Conservation (phyloP, 495 filamentous ascomycete species). For the Aspergillus sparsus region DNA sequence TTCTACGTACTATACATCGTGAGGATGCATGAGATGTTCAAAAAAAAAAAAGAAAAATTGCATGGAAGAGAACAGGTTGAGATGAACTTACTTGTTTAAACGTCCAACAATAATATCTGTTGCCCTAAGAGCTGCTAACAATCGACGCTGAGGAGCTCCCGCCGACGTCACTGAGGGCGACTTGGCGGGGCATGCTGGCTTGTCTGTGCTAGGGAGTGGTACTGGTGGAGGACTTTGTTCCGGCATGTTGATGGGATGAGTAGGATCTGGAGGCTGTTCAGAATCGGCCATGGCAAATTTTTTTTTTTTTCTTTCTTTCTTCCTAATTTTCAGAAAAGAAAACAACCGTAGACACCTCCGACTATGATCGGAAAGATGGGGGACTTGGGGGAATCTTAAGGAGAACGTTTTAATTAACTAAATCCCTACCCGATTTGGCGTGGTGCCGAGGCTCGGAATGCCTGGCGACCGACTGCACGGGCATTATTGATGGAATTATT, state of each 20-base stretch:
- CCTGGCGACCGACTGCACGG: background rate
- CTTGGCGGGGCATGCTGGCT: slow-evolving; percentile 26
- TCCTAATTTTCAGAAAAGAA: background rate
- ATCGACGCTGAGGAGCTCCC: slow-evolving; percentile 27
- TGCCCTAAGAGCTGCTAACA: slow-evolving; percentile 35
- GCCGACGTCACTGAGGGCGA: slow-evolving; percentile 12
- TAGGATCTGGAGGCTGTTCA: slow-evolving; percentile 2
- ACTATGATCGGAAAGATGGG: slow-evolving; percentile 9
- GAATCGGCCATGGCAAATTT: slow-evolving; percentile 15
- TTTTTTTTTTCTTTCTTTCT: too few relatives aligned
- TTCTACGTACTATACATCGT: too few relatives aligned
- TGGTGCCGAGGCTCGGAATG: slow-evolving; percentile 26
- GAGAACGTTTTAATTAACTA: slow-evolving; percentile 1
- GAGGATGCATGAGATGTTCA: background rate
- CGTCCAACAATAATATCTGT: slow-evolving; percentile 41
- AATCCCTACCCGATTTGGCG: slow-evolving; percentile 8
- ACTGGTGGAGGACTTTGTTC: background rate
- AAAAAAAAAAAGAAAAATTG: background rate
- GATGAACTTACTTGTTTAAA: slow-evolving; percentile 37
- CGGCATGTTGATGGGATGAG: slow-evolving; percentile 10
- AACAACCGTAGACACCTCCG: background rate
- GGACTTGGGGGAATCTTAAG: slow-evolving; percentile 12
- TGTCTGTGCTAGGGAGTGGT: slow-evolving; percentile 22
- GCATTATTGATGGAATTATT: background rate
- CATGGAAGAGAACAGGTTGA: background rate